Evolutionary conservation across 371 early-diverging fungal genomes (phyloP), one percentile per base, ranked within the genome.

Genomic region (Saksenaea vasiformis): DNA sequence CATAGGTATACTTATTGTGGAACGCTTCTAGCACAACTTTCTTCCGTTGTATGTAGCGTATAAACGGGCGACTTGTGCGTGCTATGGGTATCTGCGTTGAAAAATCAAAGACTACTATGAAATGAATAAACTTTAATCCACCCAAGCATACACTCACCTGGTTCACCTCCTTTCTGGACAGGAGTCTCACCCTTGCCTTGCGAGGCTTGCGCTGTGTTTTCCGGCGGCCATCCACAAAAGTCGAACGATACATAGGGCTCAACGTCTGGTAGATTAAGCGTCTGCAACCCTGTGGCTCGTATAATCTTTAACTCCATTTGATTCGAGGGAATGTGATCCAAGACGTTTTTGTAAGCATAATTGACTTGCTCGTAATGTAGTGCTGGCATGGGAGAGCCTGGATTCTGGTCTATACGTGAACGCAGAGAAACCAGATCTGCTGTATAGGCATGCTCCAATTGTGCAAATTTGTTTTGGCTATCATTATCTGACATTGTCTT

Each of bases 211-310:
- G 82, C 70, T 58, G 82, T 76, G 41, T 78, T 84, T 60, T 87
- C 89, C 1, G 83, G 78, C 8, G 91, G 91, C 91, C 91, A 91
- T 24, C 92, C 89, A 10, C 79, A 85, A 17, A 91, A 61, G 69
- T 93, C 91, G 83, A 81, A 93, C 1, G 72, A 61, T 0, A 91
- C 90, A 72, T 79, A 89, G 1, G 85, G 80, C 9, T 89, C 88
- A n/a, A 93, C 63, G 11, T 86, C 82, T 1, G 81, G 66, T 0
- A 88, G 79, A 38, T 86, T 90, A 55, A 84, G 69, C 2, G 72
- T 79, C 5, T 84, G 82, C 26, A 91, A 55, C 55, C 85, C 87
- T 55, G 66, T 76, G 0, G 87, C 90, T 19, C 82, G 61, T 19
- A 82, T 72, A 22, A 93, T 80, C 17, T 69, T 64, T 5, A 93